phyloP scores from a whole-genome alignment of 2,329 filamentous ascomycete genomes.

The Pezicula neosporulosa region DNA sequence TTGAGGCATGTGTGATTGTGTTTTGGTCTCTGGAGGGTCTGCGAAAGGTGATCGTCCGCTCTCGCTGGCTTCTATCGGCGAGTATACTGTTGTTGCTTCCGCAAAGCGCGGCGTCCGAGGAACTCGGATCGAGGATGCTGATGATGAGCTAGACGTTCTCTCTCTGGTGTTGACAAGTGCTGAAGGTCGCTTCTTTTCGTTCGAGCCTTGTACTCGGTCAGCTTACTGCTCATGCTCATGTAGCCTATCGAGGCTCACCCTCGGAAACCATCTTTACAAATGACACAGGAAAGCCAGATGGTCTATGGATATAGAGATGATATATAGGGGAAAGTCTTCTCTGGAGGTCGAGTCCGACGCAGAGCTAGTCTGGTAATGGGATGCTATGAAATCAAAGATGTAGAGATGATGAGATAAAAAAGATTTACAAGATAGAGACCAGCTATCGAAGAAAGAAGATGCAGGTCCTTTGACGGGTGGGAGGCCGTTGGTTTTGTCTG shows the following conservation, averaged over 20 bases:
- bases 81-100: constrained; percentile 76
- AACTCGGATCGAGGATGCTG: constrained; percentile 47
- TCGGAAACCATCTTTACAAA: constrained; percentile 10
- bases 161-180: constrained; percentile 15
- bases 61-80: constrained; percentile 60
- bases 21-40: constrained; percentile 48
- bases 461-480: constrained; percentile 16
- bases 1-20: constrained; percentile 51
- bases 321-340: constrained; percentile 10
- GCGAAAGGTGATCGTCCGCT: constrained; percentile 51
- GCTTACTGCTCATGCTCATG: constrained; percentile 1
- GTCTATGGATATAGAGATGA: constrained; percentile 1
- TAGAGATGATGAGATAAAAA: constrained; percentile 16
- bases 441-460: constrained; percentile 27
- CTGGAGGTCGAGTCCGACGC: constrained; percentile 17
- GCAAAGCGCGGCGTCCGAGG: constrained; percentile 76
- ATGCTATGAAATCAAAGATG: constrained; percentile 8
- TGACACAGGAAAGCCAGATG: constrained; percentile 4
- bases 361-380: constrained; percentile 15
- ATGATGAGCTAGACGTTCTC: constrained; percentile 39
- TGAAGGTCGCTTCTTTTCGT: constrained; percentile 25
- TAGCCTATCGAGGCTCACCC: constrained; percentile 2
- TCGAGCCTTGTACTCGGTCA: constrained; percentile 5
- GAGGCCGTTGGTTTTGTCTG: constrained; percentile 25
- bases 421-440: constrained; percentile 30